Evolutionary conservation across 768 basidiomycete species (phyloP).

Genomic region (Tricholoma sp.): DNA sequence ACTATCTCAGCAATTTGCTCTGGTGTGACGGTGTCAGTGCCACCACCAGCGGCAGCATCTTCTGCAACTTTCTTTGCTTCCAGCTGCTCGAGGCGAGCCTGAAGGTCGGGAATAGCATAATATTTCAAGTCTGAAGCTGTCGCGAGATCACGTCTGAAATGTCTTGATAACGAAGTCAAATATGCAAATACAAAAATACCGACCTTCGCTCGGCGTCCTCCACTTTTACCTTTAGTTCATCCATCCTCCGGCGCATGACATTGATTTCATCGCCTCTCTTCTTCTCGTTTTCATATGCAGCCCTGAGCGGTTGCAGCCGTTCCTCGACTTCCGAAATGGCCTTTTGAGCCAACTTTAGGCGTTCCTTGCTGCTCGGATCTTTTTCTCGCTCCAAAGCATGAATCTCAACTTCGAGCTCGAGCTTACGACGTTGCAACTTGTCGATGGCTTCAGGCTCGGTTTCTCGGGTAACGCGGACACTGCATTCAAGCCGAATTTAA

Average conservation of each 20-base stretch:
- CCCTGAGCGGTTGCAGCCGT: constrained; percentile 73
- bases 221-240: constrained; percentile 86
- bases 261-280: constrained; percentile 76
- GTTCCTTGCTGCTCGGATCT: constrained; percentile 82
- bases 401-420: constrained; percentile 92
- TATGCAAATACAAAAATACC: constrained; percentile 15
- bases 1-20: constrained; percentile 95
- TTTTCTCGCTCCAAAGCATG: constrained; percentile 93
- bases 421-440: constrained; percentile 78
- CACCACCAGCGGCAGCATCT: constrained; percentile 52
- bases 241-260: constrained; percentile 71
- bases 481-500: constrained; percentile 21
- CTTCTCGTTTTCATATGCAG: constrained; percentile 87
- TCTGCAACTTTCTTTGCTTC: constrained; percentile 70
- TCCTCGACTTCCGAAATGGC: constrained; percentile 82
- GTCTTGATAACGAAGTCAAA: constrained; percentile 12
- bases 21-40: constrained; percentile 69
- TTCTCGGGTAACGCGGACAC: constrained; percentile 88
- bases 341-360: constrained; percentile 68
- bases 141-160: constrained; percentile 56
- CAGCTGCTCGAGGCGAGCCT: constrained; percentile 61
- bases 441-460: constrained; percentile 94
- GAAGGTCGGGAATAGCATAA: constrained; percentile 87
- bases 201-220: constrained; percentile 89
- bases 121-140: constrained; percentile 87